A percentile compares a stretch with the other conserved stretches of the same genome.
These are phyloP conservation scores for Fagus crenata DNA, from an alignment of 306 rosid species.

Conservation along the genomic window DNA sequence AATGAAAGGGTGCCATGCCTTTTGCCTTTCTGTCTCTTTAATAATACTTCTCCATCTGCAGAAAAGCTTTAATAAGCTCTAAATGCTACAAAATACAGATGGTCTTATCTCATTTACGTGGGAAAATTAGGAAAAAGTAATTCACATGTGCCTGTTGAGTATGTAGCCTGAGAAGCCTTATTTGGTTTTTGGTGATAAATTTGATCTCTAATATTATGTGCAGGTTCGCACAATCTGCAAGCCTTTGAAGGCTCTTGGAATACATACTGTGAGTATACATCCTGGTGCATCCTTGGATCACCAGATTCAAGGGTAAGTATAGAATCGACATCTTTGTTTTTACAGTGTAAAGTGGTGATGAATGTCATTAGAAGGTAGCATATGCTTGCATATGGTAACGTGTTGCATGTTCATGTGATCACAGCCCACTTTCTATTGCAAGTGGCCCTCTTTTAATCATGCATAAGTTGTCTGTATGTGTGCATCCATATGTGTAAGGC, in stretches of 20 bases:
- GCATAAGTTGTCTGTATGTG: background rate
- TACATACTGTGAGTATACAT: conserved; percentile 94
- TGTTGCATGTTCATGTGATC: background rate
- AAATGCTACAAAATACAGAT: background rate
- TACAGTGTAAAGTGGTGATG: conserved; percentile 8
- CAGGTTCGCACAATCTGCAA: conserved; percentile 85
- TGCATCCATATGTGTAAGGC: background rate
- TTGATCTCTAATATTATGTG: conserved; percentile 20
- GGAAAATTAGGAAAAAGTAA: background rate
- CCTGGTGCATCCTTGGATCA: conserved; percentile 81
- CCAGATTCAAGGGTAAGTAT: conserved; percentile 87
- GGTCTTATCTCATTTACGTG: background rate
- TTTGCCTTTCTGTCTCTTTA: background rate
- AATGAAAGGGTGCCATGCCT: background rate
- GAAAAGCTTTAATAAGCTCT: background rate
- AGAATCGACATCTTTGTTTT: conserved; percentile 15
- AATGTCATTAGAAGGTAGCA: conserved; percentile 8
- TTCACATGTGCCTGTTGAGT: background rate
- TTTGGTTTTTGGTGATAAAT: conserved; percentile 14
- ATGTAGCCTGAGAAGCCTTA: conserved; percentile 6
- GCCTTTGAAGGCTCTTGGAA: conserved; percentile 81
- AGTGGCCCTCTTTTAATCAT: background rate
- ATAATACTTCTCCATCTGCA: background rate
- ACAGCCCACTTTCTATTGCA: background rate
- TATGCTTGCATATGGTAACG: conserved; percentile 9